phyloP scores from a whole-genome alignment of 805 yeast species.

The Metschnikowia hibisci region DNA sequence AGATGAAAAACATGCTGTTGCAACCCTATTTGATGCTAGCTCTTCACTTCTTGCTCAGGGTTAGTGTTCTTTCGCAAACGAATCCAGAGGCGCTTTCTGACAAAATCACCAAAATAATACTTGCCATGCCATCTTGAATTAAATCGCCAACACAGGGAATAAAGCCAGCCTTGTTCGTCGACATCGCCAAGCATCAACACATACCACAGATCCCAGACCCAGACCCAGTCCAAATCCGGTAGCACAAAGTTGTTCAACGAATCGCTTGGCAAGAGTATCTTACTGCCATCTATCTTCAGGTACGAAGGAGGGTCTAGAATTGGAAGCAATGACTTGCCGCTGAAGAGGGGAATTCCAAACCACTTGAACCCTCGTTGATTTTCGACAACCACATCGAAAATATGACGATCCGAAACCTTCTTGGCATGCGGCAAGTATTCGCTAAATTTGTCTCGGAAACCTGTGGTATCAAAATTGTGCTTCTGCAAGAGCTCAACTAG shows the following conservation, averaged over 20 bases:
- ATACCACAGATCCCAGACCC: conserved; percentile 73
- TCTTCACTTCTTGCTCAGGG: background rate
- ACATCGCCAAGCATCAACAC: conserved; percentile 66
- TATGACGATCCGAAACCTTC: conserved; percentile 6
- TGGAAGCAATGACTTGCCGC: conserved; percentile 44
- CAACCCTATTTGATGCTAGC: background rate
- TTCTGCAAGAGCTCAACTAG: conserved; percentile 9
- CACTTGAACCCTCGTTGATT: conserved; percentile 52
- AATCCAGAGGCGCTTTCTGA: conserved; percentile 65
- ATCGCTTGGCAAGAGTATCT: conserved; percentile 24
- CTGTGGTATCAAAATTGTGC: conserved; percentile 8
- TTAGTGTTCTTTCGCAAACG: conserved; percentile 28
- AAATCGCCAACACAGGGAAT: conserved; percentile 41
- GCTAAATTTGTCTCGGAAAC: conserved; percentile 4
- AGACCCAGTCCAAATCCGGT: conserved; percentile 60
- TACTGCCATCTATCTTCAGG: conserved; percentile 42
- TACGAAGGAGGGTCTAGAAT: conserved; percentile 49
- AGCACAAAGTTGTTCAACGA: conserved; percentile 38
- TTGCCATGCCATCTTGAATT: conserved; percentile 59
- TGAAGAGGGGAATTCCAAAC: conserved; percentile 50
- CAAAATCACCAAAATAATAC: conserved; percentile 54
- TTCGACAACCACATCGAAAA: conserved; percentile 45
- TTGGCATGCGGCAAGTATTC: conserved; percentile 2
- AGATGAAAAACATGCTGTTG: background rate
- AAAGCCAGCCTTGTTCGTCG: conserved; percentile 85